A percentile compares a stretch with the other conserved stretches of the same genome.
phyloP scores from a whole-genome alignment of 2,329 filamentous ascomycete genomes.

The Fusarium buharicum region DNA sequence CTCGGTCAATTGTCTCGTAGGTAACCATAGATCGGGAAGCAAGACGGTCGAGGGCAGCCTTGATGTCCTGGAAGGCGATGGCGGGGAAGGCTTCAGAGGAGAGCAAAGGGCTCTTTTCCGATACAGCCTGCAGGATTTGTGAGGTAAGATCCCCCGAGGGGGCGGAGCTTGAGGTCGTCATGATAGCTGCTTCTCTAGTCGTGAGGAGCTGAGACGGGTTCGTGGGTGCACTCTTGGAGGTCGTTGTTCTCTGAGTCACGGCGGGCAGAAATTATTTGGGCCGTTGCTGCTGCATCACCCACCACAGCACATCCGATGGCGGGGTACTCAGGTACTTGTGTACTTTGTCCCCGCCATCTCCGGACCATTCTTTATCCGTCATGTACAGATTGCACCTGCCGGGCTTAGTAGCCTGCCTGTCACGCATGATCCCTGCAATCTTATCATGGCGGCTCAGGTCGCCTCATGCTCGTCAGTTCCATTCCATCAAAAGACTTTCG shows the following conservation, averaged over 20 bases:
- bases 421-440: slow-evolving; percentile 40
- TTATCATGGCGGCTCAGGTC: slow-evolving; percentile 40
- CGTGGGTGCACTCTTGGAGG: slow-evolving; percentile 19
- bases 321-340: slow-evolving; percentile 40
- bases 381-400: slow-evolving; percentile 1
- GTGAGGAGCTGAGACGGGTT: slow-evolving; percentile 23
- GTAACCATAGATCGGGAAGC: slow-evolving; percentile 85
- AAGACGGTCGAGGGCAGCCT: slow-evolving; percentile 88
- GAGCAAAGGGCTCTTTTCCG: slow-evolving; percentile 70
- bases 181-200: slow-evolving; percentile 44
- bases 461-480: slow-evolving; percentile 27
- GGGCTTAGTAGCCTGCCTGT: slow-evolving; percentile 8
- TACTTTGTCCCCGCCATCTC: slow-evolving; percentile 9
- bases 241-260: slow-evolving; percentile 43
- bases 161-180: slow-evolving; percentile 55
- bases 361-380: slow-evolving; percentile 33
- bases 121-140: slow-evolving; percentile 73
- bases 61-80: slow-evolving; percentile 74
- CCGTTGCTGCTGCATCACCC: slow-evolving; percentile 30
- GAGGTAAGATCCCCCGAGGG: slow-evolving; percentile 67
- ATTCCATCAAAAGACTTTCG: slow-evolving; percentile 15
- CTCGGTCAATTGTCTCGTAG: slow-evolving; percentile 84
- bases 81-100: slow-evolving; percentile 77
- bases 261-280: slow-evolving; percentile 43
- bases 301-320: slow-evolving; percentile 37